Conservation (phyloP, 2,329 filamentous ascomycete species). For the Apiospora hydei region DNA sequence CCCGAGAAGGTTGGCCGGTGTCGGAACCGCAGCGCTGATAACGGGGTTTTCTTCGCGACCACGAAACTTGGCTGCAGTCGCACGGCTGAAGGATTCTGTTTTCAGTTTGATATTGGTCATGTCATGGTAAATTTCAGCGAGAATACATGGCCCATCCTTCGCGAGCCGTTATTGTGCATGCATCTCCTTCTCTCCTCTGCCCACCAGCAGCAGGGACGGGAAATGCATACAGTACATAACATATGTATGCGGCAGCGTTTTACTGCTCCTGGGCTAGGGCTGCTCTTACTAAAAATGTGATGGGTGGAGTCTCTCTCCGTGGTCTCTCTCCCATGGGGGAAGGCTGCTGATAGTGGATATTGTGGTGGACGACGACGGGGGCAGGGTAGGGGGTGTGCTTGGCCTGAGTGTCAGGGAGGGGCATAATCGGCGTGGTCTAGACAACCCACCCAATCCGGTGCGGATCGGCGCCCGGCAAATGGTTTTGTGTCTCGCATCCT, state of each 20-base stretch:
- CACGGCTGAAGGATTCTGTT: neutral
- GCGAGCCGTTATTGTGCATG: neutral
- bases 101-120: conserved; percentile 8
- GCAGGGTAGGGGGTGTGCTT: neutral
- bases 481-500: neutral
- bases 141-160: neutral
- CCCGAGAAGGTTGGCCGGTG: conserved; percentile 6
- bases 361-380: too few relatives aligned
- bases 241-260: neutral
- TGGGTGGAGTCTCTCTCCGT: neutral
- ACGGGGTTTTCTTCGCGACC: neutral
- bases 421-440: conserved; percentile 18
- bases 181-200: neutral
- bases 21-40: conserved; percentile 3
- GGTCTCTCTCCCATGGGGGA: neutral
- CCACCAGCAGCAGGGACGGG: neutral
- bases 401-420: neutral
- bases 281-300: neutral
- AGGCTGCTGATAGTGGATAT: neutral
- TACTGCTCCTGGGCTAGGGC: neutral
- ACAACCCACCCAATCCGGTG: conserved; percentile 14
- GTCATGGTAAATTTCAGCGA: neutral
- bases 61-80: conserved; percentile 1
- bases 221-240: neutral
- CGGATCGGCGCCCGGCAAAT: conserved; percentile 21